Base-by-base conservation (phyloP, 73 alveolate species). In the Breviolum minutum region DNA sequence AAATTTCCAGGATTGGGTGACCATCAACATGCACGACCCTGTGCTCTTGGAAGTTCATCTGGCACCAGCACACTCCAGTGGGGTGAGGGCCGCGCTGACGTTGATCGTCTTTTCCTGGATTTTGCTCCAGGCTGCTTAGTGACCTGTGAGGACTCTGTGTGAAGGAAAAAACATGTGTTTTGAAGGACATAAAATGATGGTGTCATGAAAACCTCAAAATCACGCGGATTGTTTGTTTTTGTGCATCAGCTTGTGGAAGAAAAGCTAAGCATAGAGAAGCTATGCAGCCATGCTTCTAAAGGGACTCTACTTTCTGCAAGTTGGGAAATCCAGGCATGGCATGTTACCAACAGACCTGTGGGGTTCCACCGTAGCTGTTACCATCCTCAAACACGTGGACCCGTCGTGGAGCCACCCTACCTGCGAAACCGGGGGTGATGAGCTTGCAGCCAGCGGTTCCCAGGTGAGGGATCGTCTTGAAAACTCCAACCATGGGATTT, bases 21-120 rank as follows among this genome's bases (percentile, higher is more conserved):
- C 76, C 96, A 8, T 90, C 76, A 70, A 90, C 96, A 90, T 90
- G 96, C 96, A 90, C 96, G 96, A 90, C 70, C 96, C 96, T 17
- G 61, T 90, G 87, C 48, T 90, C 40, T 73, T 60, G 87, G 87
- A 90, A 87, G 26, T 90, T n/a, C 48, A 62, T 60, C 32, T 11
- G 62, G 13, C 48, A 54, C 61, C 20, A 22, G 27, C n/a, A 8
- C 48, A 68, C 1, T 40, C 90, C 48, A 19, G 7, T 3, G 90
- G 71, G 13, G 48, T 7, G 17, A 68, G 77, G 19, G 70, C 68
- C 24, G 90, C 48, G 71, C 40, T 7, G 90, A 11, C 63, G 5
- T 32, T 79, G 87, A 29, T 60, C 24, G 7, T 54, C 71, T 17
- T 40, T 79, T 63, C 71, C 90, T 19, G 90, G 20, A 14, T 29